phyloP scores from a whole-genome alignment of 306 rosid genomes.

The Quercus variabilis region DNA sequence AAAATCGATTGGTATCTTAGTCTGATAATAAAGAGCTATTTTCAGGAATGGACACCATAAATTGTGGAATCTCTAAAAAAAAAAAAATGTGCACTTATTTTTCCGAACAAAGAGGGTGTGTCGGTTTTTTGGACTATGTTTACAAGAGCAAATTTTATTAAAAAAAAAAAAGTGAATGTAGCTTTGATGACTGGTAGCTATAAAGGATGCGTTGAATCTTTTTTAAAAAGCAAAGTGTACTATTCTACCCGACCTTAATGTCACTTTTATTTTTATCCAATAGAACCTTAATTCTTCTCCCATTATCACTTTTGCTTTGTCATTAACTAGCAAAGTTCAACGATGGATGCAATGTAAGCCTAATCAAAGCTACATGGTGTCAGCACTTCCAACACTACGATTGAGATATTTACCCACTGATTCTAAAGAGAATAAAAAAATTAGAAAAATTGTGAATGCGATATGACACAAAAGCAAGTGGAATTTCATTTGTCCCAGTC shows the following conservation, averaged over 20 bases:
- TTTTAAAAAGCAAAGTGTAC: background rate
- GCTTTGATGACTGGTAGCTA: constrained; percentile 1
- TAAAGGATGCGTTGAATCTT: background rate
- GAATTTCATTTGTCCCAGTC: constrained; percentile 6
- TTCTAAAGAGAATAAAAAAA: background rate
- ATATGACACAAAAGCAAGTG: background rate
- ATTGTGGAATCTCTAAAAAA: background rate
- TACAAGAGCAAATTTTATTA: background rate
- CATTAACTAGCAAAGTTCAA: constrained; percentile 9
- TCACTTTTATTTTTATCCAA: constrained; percentile 7
- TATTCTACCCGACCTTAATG: background rate
- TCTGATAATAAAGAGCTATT: fast-evolving
- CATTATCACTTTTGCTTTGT: constrained; percentile 3
- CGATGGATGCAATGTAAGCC: background rate
- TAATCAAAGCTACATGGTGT: background rate
- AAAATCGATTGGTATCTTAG: no score
- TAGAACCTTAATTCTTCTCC: background rate
- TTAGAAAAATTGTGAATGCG: background rate
- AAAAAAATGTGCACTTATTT: no score
- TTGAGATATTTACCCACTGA: constrained; percentile 28
- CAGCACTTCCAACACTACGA: constrained; percentile 3
- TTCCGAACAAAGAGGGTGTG: no score
- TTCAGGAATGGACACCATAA: no score
- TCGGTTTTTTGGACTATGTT: background rate
- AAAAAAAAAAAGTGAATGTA: background rate